Evolutionary conservation across 208 protist species (phyloP).

Genomic region (Acanthamoeba quina): DNA sequence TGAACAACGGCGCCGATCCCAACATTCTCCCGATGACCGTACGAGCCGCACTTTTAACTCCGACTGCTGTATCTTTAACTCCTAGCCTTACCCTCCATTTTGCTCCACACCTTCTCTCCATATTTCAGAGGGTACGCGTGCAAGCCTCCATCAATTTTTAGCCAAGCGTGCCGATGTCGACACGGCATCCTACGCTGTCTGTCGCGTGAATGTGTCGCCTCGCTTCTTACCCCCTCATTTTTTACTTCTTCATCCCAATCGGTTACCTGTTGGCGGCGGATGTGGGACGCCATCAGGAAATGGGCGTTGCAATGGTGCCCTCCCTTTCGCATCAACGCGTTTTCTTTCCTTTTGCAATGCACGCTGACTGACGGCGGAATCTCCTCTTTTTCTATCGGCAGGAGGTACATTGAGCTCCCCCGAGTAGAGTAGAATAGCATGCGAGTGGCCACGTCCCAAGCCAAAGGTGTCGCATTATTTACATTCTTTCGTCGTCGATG

Average conservation of each 20-base stretch:
- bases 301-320: neutral
- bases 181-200: neutral
- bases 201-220: neutral
- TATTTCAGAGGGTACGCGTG: neutral
- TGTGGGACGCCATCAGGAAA: neutral
- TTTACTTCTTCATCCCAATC: neutral
- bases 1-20: constrained; percentile 49
- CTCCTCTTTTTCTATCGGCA: neutral
- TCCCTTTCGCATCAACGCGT: neutral
- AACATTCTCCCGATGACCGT: constrained; percentile 32
- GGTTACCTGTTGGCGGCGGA: neutral
- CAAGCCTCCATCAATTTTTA: too few relatives aligned
- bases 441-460: too few relatives aligned
- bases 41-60: neutral
- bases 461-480: too few relatives aligned
- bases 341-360: neutral
- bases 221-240: neutral
- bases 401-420: neutral
- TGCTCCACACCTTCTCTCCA: neutral
- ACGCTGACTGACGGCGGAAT: neutral
- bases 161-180: neutral
- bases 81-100: neutral
- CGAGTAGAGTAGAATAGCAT: too few relatives aligned
- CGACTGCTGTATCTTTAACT: neutral
- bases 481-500: too few relatives aligned